Conservation (phyloP, 495 filamentous ascomycete genomes). For the Evernia prunastri region DNA sequence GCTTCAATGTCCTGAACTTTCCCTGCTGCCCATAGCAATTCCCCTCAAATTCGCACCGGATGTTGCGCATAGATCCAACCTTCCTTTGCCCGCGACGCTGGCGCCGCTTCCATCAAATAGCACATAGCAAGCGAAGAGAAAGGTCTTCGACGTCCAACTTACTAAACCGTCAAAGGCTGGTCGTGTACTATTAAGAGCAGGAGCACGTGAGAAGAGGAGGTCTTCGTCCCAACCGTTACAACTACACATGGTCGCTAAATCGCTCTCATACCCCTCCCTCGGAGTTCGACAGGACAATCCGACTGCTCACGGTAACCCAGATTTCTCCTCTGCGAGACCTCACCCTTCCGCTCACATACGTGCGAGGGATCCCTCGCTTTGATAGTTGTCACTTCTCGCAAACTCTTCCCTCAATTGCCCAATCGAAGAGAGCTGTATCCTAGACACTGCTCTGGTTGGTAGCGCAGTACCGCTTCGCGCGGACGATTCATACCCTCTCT, state of each 20-base stretch:
- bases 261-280: not conserved
- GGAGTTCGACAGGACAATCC: not conserved
- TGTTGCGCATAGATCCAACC: constrained; percentile 28
- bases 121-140: constrained; percentile 7
- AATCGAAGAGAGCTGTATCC: not conserved
- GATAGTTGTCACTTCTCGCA: not conserved
- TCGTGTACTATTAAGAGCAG: constrained; percentile 6
- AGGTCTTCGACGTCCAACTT: not conserved
- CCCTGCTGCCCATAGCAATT: not conserved
- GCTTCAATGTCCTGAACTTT: constrained; percentile 9
- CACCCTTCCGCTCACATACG: not conserved
- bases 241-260: not conserved
- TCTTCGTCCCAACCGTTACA: not conserved
- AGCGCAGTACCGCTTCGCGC: not conserved
- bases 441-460: not conserved
- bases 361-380: not conserved
- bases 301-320: not conserved
- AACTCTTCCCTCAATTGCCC: not conserved
- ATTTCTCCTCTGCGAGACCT: not conserved
- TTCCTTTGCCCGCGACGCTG: constrained; percentile 25
- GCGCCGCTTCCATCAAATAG: constrained; percentile 25
- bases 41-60: constrained; percentile 21
- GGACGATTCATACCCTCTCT: not conserved
- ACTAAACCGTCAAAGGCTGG: not conserved
- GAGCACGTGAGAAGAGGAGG: constrained; percentile 6